Evolutionary conservation across 345 rosid species (phyloP).

Genomic region (Excoecaria agallocha): DNA sequence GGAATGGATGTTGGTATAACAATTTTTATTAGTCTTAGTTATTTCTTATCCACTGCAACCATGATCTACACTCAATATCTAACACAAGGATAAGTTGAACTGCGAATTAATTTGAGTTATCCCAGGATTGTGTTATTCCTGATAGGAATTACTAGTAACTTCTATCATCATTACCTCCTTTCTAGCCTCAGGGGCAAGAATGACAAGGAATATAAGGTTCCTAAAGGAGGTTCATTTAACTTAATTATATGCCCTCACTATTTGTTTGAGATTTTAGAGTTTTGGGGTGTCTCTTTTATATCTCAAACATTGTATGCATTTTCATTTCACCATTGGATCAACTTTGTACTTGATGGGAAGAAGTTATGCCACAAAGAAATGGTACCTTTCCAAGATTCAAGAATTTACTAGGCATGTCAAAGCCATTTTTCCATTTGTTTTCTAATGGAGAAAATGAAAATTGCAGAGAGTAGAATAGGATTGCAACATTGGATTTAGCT

Average conservation of each 20-base stretch:
- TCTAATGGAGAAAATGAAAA: conserved; percentile 15
- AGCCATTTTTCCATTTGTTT: conserved; percentile 56
- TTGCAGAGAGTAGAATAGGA: no score
- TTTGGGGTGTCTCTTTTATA: conserved; percentile 50
- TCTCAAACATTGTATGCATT: conserved; percentile 54
- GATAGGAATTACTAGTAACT: conserved; percentile 60
- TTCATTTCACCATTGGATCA: conserved; percentile 34
- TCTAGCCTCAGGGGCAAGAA: conserved; percentile 47
- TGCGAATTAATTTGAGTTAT: conserved; percentile 38
- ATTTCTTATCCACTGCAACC: conserved; percentile 33
- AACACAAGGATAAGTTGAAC: conserved; percentile 37
- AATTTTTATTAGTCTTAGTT: conserved; percentile 35
- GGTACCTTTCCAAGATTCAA: conserved; percentile 70
- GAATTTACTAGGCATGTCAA: conserved; percentile 52
- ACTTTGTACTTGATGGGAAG: conserved; percentile 54
- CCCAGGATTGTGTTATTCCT: conserved; percentile 47
- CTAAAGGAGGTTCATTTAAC: conserved; percentile 59
- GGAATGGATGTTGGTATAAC: conserved; percentile 33
- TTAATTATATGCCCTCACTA: conserved; percentile 73
- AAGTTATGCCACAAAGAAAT: conserved; percentile 58
- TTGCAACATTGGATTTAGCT: no score
- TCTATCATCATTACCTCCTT: conserved; percentile 71
- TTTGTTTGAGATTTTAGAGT: conserved; percentile 59
- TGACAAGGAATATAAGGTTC: conserved; percentile 58
- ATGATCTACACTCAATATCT: conserved; percentile 49